phyloP scores from a whole-genome alignment of 805 yeast genomes.

The Brettanomyces custersianus region DNA sequence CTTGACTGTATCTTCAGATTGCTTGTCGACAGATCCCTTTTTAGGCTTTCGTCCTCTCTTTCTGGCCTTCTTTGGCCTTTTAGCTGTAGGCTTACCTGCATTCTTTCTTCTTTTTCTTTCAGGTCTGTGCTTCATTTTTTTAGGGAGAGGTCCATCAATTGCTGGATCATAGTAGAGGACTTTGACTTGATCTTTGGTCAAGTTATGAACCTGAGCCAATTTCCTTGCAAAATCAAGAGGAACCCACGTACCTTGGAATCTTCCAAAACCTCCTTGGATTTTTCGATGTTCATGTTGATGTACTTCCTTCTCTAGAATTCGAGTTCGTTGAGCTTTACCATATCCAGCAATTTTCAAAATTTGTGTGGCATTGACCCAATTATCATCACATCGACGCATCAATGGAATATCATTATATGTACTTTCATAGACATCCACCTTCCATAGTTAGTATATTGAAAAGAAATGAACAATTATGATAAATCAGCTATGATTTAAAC shows the following conservation, averaged over 20 bases:
- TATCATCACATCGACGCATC: constrained; percentile 85
- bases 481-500: too few species aligned
- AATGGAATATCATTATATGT: constrained; percentile 64
- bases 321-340: constrained; percentile 72
- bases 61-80: not conserved
- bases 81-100: not conserved
- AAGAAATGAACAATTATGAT: not conserved
- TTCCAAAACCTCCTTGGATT: constrained; percentile 79
- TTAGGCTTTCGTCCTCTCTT: constrained; percentile 3
- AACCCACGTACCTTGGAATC: constrained; percentile 84
- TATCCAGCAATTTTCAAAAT: constrained; percentile 69
- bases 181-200: constrained; percentile 40
- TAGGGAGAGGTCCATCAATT: constrained; percentile 33
- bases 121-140: constrained; percentile 21
- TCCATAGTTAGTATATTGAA: constrained; percentile 1
- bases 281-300: constrained; percentile 60
- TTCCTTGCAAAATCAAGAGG: constrained; percentile 59
- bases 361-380: constrained; percentile 91
- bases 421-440: constrained; percentile 48
- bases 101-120: not conserved
- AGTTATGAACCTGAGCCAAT: constrained; percentile 43
- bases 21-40: not conserved
- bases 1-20: not conserved
- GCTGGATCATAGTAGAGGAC: constrained; percentile 47
- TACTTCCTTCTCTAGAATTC: constrained; percentile 67